Evolutionary conservation across 202 grass and related monocot species (phyloP).

Genomic region (Schoenoplectus tabernaemontani): DNA sequence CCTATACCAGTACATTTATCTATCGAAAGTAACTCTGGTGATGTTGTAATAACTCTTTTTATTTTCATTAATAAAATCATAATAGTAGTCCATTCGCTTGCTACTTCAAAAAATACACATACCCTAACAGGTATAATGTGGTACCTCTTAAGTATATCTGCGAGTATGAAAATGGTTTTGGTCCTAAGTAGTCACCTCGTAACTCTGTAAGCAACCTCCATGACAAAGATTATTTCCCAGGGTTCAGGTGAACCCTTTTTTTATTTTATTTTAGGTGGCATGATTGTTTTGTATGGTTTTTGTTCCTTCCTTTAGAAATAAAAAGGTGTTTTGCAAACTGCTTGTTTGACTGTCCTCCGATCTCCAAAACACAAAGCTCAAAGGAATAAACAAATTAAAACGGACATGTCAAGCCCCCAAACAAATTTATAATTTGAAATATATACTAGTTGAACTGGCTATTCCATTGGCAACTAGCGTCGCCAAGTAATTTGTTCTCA

Average conservation of each 20-base stretch:
- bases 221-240: slow-evolving; percentile 45
- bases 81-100: too few relatives aligned
- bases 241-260: slow-evolving; percentile 48
- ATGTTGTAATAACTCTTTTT: too few relatives aligned
- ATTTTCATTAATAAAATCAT: too few relatives aligned
- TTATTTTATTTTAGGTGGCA: neutral
- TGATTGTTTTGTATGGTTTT: neutral
- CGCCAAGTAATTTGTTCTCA: too few relatives aligned
- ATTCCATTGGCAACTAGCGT: too few relatives aligned
- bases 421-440: too few relatives aligned
- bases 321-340: neutral
- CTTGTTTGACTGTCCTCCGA: neutral
- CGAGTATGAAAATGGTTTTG: neutral
- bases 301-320: neutral
- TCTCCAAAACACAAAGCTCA: too few relatives aligned
- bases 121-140: neutral
- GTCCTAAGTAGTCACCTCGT: neutral
- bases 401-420: too few relatives aligned
- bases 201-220: neutral
- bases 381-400: too few relatives aligned
- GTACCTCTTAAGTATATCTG: neutral
- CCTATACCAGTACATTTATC: neutral
- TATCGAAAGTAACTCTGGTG: neutral
- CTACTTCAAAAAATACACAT: too few relatives aligned
- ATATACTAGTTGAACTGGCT: too few relatives aligned